Conservation (phyloP, 495 filamentous ascomycete genomes). For the Staphylotrichum longicolle region DNA sequence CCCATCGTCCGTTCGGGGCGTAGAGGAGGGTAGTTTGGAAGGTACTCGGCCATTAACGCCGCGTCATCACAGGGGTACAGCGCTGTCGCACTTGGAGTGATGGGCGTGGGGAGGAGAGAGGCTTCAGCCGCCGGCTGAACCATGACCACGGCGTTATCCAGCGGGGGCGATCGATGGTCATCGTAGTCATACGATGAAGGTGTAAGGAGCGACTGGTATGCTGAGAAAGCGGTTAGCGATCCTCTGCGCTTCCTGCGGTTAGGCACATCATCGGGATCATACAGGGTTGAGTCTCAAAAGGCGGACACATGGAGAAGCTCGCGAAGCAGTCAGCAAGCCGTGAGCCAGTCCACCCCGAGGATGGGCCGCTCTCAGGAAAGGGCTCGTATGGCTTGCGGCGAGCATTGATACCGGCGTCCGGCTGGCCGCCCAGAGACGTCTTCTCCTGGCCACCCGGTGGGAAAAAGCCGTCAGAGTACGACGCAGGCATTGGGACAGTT, state of each 20-base stretch:
- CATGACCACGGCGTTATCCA: slow-evolving; percentile 32
- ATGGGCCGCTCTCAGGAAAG: slow-evolving; percentile 24
- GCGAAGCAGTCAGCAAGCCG: slow-evolving; percentile 42
- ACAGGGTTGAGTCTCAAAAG: slow-evolving; percentile 40
- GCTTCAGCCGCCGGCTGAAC: slow-evolving; percentile 29
- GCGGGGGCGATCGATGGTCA: slow-evolving; percentile 30
- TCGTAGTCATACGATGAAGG: slow-evolving; percentile 37
- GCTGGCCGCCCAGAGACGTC: slow-evolving; percentile 28
- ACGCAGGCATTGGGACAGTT: slow-evolving; percentile 27
- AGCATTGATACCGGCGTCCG: slow-evolving; percentile 23
- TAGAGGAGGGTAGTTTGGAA: slow-evolving; percentile 42
- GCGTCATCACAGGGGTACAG: slow-evolving; percentile 36
- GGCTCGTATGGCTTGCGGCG: slow-evolving; percentile 26
- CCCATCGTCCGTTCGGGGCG: slow-evolving; percentile 39
- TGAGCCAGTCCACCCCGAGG: slow-evolving; percentile 34
- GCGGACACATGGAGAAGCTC: slow-evolving; percentile 39
- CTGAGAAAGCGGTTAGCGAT: slow-evolving; percentile 23
- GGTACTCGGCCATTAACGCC: slow-evolving; percentile 34
- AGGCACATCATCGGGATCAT: slow-evolving; percentile 2
- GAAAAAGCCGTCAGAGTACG: slow-evolving; percentile 21
- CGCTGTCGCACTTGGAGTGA: slow-evolving; percentile 25
- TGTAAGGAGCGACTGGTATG: slow-evolving; percentile 35
- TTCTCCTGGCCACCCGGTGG: slow-evolving; percentile 40
- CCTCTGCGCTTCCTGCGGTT: not conserved
- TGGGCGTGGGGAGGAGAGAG: slow-evolving; percentile 25